Base-by-base conservation (phyloP, 768 basidiomycete species). In the Gloeostereum incarnatum region DNA sequence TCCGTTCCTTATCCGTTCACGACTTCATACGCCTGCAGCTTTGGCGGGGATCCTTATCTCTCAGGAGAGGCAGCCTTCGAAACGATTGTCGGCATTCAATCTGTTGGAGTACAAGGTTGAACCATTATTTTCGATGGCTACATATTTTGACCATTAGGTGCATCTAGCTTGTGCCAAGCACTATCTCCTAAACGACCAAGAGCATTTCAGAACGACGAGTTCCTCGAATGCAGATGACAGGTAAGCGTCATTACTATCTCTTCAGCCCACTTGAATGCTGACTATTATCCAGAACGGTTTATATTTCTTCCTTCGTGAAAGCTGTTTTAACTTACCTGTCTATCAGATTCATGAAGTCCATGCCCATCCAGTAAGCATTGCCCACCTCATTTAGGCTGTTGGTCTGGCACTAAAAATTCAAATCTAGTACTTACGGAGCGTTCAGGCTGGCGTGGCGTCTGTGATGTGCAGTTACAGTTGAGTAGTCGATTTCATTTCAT, bases 401-500 rank as follows among this genome's bases (percentile, higher is more conserved):
- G 13, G 25, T 22, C 30, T 3, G 9, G 18, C 23, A 4, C 19
- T 13, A 26, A 17, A n/a, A n/a, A n/a, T n/a, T n/a, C n/a, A n/a
- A 31, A 18, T 23, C 11, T 35, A 66, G 60, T 74, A 74, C 49
- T 48, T 80, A 48, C 71, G 73, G 30, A 68, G 73, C 14, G 73
- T 82, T 3, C 69, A 73, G 53, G 80, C 80, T 8, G 73, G 74
- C 39, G 80, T 80, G 8, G 73, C 79, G 1, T 53, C 75, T 3
- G 66, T 82, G 39, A 80, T 80, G 78, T 80, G 78, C 53, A 75
- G 73, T 42, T 78, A 78, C 47, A 77, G 41, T 36, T 8, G 11
- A 33, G 7, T 41, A 18, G 2, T 23, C 33, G 9, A 16, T 11
- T 11, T 11, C 7, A 3, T 20, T 31, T 22, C 14, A 6, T 35